Evolutionary conservation across 257 asterid genomes (phyloP), one percentile per base, ranked within the genome.

Genomic region (Fraxinus quadrangulata): DNA sequence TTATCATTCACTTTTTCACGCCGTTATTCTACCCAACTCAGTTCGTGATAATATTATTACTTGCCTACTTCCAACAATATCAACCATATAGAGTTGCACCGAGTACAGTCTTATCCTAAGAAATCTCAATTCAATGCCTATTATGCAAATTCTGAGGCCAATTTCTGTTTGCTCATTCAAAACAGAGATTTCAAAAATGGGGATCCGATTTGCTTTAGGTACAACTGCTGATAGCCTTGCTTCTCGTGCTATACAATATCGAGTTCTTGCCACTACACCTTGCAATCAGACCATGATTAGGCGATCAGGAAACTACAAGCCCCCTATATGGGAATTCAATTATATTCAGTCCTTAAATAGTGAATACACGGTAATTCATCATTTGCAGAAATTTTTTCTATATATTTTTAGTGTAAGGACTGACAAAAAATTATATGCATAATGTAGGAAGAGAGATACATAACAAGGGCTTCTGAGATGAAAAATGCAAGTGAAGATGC

Each of bases 291-390:
- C 37, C 5, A 3, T 2, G 63, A 39, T 11, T n/a, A 34, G 81
- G 40, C 73, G 82, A 5, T 81, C 85, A 0, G 85, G 72, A 33
- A 73, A 81, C 28, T 77, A 81, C 73, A 37, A 11, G 67, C 80
- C 80, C 30, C 26, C 78, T 7, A 3, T 17, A 2, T 82, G 82
- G 80, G 80, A 78, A 5, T 82, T 72, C 45, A 40, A 73, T 0
- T 70, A 3, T 24, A 17, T 81, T n/a, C 81, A 81, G 67, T 74
- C 82, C 17, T 40, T 49, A 30, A 42, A n/a, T 24, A 82, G 65
- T 51, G 67, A 70, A 13, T 82, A 23, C 65, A 10, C 10, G 8
- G 85, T 82, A 78, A 69, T 23, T 61, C 68, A 61, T 23, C 68
- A 0, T 24, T 8, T 21, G 4, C 17, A 24, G 4, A 9, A 1